phyloP scores from a whole-genome alignment of 106 monocot species.

The Agapanthus africanus region DNA sequence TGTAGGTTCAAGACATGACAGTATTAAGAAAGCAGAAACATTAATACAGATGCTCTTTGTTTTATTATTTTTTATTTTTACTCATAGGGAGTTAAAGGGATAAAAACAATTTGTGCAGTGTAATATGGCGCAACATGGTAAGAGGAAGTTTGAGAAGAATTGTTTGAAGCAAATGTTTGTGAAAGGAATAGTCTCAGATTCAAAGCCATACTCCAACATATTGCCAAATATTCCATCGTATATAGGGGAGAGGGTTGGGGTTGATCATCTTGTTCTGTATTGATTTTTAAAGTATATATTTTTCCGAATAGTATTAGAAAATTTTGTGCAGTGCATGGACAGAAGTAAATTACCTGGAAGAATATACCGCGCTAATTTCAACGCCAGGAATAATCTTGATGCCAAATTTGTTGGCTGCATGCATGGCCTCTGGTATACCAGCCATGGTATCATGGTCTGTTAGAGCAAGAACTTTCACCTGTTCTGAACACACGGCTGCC shows the following conservation, averaged over 20 bases:
- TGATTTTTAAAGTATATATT: too few species aligned
- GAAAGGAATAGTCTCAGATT: neutral
- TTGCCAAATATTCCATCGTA: neutral
- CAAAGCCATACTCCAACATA: neutral
- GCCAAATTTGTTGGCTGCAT: conserved; percentile 55
- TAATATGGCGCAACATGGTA: neutral
- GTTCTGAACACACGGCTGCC: conserved; percentile 12
- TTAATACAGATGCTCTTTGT: too few species aligned
- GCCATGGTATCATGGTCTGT: conserved; percentile 95
- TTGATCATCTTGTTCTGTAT: too few species aligned
- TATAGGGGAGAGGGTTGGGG: neutral
- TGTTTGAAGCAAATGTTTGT: neutral
- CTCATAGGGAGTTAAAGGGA: too few species aligned
- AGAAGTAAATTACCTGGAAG: conserved; percentile 37
- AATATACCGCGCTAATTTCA: conserved; percentile 77
- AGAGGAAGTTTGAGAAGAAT: neutral
- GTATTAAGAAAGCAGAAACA: too few species aligned
- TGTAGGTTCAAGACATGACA: conserved; percentile 16
- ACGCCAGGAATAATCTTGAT: conserved; percentile 92
- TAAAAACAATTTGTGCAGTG: too few species aligned
- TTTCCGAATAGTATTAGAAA: neutral
- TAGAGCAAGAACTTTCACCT: conserved; percentile 95
- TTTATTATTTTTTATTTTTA: too few species aligned
- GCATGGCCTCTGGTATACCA: conserved; percentile 68
- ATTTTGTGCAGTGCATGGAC: neutral